These are phyloP conservation scores for Arxiozyma bovina DNA, from an alignment of 1,139 yeast species.

Conservation along the genomic window DNA sequence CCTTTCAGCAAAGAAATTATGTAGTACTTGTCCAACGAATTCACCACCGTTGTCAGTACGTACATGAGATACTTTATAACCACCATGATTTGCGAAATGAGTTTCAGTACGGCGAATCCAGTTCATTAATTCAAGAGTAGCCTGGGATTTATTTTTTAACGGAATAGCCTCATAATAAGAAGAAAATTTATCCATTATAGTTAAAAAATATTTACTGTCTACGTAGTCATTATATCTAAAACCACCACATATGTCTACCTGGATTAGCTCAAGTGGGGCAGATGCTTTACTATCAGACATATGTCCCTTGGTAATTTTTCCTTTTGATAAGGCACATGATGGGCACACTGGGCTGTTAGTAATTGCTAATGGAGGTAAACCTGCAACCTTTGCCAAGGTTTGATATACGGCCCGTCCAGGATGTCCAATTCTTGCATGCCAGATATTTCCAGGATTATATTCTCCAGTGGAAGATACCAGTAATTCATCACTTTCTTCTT, in stretches of 20 bases:
- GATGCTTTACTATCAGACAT: not conserved
- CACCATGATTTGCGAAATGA: conserved; percentile 6
- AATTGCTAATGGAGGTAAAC: too few relatives aligned
- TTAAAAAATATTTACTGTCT: conserved; percentile 5
- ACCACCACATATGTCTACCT: conserved; percentile 7
- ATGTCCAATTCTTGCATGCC: too few relatives aligned
- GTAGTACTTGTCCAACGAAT: conserved; percentile 3
- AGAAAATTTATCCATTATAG: conserved; percentile 8
- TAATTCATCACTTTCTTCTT: too few relatives aligned
- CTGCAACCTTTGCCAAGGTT: too few relatives aligned
- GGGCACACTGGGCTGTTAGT: too few relatives aligned
- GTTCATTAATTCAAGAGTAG: conserved; percentile 1
- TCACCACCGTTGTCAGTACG: conserved; percentile 12
- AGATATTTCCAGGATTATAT: too few relatives aligned
- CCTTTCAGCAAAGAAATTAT: not conserved
- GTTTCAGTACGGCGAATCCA: conserved; percentile 7
- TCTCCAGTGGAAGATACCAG: too few relatives aligned
- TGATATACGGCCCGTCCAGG: not conserved
- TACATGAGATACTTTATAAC: conserved; percentile 4
- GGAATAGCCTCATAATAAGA: conserved; percentile 5
- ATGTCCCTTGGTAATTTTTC: too few relatives aligned
- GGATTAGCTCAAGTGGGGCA: conserved; percentile 5
- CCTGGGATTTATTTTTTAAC: conserved; percentile 3
- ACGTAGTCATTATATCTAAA: conserved; percentile 3
- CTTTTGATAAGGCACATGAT: too few relatives aligned